A percentile compares a stretch with the other conserved stretches of the same genome.
Evolutionary conservation across 2,329 filamentous ascomycete genomes (phyloP).

Genomic region (Celoporthe dispersa): DNA sequence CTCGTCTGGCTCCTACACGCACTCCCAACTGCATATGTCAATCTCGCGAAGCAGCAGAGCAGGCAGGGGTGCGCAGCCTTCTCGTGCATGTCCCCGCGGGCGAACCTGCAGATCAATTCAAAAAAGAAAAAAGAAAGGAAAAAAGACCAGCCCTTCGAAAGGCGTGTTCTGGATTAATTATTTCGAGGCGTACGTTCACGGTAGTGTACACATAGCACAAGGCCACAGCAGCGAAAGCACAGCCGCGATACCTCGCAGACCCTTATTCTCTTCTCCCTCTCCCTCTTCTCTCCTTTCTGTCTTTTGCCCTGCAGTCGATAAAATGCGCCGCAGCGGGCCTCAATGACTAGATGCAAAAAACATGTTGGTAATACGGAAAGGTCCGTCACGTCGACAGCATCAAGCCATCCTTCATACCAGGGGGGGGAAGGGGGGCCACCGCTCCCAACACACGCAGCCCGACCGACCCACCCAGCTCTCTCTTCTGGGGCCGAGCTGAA

Average conservation of each 20-base stretch:
- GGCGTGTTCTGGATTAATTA: neutral
- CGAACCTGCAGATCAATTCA: neutral
- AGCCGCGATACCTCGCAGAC: no score
- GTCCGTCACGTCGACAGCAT: neutral
- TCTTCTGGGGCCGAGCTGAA: neutral
- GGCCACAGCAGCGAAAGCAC: no score
- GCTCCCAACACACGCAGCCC: neutral
- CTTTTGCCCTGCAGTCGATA: no score
- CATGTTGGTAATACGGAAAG: neutral
- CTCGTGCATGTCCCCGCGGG: neutral
- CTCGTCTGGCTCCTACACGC: neutral
- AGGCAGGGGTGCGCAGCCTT: slow-evolving; percentile 1
- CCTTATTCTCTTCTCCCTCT: no score
- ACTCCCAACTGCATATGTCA: neutral
- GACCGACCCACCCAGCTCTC: neutral
- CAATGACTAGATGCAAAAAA: no score
- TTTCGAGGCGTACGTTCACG: neutral
- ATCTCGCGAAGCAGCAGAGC: slow-evolving; percentile 3
- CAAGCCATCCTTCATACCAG: neutral
- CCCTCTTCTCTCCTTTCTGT: no score
- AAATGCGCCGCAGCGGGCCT: no score
- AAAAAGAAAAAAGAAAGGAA: no score
- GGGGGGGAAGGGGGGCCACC: neutral
- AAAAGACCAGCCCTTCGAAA: no score
- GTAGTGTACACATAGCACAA: no score